Base-by-base conservation (phyloP, 768 basidiomycete genomes). In the Cystofilobasidium macerans region DNA sequence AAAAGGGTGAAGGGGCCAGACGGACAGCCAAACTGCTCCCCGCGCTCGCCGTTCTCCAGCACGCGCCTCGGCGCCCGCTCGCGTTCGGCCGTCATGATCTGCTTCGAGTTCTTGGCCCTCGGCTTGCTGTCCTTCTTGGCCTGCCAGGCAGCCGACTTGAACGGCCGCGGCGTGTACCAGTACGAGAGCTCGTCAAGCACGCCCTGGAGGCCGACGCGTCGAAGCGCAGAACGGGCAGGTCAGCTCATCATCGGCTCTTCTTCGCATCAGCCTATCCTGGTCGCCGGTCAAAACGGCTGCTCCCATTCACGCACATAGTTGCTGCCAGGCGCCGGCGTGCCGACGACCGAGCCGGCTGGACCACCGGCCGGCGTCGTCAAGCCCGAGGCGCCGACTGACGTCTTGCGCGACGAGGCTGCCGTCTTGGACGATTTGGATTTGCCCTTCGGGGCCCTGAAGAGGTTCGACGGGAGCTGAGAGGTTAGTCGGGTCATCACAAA, bases 11-110 rank as follows among this genome's bases (percentile, higher is more conserved):
- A 9, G n/a, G 18, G 26, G 42, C 20, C 28, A 47, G n/a, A 48
- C 65, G 38, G 35, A 67, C 65, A 67, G 28, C 65, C 65, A 13
- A 66, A 43, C n/a, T 47, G 36, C 30, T 61, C 65, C 42, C 65
- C 65, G 16, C 45, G 20, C 30, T 67, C 65, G 33, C 65, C 65
- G 22, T 32, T 35, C 13, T 30, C 35, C 24, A 67, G 33, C 38
- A 67, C 43, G n/a, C 48, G 36, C 22, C 65, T 32, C 13, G 65
- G 58, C 36, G 26, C 40, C 16, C 65, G 22, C 12, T 67, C 65
- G 18, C 65, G 54, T 32, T 68, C 67, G n/a, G 61, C 61, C 26
- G 42, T 54, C 42, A 68, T 43, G 5, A 68, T 57, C 67, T 68
- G 67, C 57, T 68, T 68, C 16, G 40, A 14, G n/a, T 61, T 67